Evolutionary conservation across 2,329 filamentous ascomycete genomes (phyloP).

Genomic region (Colletotrichum orbiculare): DNA sequence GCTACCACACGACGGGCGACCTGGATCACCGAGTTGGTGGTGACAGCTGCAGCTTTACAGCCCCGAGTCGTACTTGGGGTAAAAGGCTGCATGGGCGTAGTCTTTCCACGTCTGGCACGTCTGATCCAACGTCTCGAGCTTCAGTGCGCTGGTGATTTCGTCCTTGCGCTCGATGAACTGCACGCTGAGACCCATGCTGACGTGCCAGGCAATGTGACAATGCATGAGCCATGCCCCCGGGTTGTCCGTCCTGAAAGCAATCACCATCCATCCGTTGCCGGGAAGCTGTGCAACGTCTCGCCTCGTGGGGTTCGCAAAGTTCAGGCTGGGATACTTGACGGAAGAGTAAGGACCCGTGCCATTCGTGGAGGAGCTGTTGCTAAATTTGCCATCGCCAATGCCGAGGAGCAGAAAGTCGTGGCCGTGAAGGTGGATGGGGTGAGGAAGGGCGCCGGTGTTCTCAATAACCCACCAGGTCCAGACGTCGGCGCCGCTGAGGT

Average conservation of each 20-base stretch:
- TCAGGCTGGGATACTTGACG: constrained; percentile 43
- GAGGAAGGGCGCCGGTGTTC: constrained; percentile 45
- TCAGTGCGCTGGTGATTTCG: constrained; percentile 34
- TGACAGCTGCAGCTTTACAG: constrained; percentile 30
- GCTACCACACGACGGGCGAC: neutral
- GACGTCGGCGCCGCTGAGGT: constrained; percentile 35
- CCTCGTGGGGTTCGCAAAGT: constrained; percentile 54
- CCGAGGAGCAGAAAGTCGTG: constrained; percentile 50
- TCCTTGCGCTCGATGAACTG: constrained; percentile 59
- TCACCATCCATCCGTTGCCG: constrained; percentile 54
- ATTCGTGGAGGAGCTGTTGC: constrained; percentile 13
- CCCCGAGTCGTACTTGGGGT: constrained; percentile 38
- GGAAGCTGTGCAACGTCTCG: constrained; percentile 59
- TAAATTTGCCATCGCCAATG: constrained; percentile 36
- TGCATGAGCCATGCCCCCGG: constrained; percentile 60
- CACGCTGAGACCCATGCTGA: constrained; percentile 58
- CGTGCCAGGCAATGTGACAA: constrained; percentile 63
- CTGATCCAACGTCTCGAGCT: constrained; percentile 32
- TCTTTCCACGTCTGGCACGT: constrained; percentile 38
- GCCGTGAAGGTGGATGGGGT: constrained; percentile 63
- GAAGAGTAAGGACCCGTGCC: constrained; percentile 9
- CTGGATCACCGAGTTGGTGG: constrained; percentile 7
- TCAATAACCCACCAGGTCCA: constrained; percentile 49
- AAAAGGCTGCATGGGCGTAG: constrained; percentile 33
- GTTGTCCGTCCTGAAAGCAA: constrained; percentile 62